Evolutionary conservation across 2,329 filamentous ascomycete species (phyloP).

Genomic region (Didymosphaeria variabile): DNA sequence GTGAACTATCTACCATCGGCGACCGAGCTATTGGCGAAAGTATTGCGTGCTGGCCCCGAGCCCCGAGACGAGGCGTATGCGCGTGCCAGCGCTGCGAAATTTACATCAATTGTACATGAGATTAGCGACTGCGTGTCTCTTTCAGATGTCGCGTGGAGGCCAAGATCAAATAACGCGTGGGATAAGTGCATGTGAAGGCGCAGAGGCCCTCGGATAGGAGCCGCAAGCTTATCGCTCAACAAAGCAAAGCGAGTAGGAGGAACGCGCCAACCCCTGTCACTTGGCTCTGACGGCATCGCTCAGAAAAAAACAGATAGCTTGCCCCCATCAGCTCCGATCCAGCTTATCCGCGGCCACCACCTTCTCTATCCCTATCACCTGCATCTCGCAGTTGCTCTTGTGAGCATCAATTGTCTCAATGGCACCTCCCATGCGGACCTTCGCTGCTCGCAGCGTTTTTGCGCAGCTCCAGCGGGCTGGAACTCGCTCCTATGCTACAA

Average conservation of each 20-base stretch:
- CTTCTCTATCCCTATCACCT: constrained; percentile 20
- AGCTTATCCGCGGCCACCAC: constrained; percentile 25
- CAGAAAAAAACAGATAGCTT: constrained; percentile 40
- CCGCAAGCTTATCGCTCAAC: constrained; percentile 12
- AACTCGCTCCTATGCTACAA: constrained; percentile 46
- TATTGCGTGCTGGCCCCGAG: constrained; percentile 1
- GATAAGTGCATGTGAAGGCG: constrained; percentile 1
- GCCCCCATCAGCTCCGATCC: constrained; percentile 16
- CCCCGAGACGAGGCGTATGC: constrained; percentile 1
- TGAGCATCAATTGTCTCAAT: constrained; percentile 31
- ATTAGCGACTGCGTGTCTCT: background rate
- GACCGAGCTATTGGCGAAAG: constrained; percentile 1
- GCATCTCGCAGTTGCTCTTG: constrained; percentile 15
- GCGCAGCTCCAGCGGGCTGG: constrained; percentile 45
- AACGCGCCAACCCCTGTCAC: background rate
- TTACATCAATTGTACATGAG: background rate
- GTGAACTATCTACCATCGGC: background rate
- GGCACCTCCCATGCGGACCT: constrained; percentile 48
- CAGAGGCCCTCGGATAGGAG: background rate
- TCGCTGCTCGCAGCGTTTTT: constrained; percentile 41
- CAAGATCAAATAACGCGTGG: constrained; percentile 5
- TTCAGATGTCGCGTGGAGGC: background rate
- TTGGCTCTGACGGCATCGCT: constrained; percentile 37
- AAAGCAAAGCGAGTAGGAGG: constrained; percentile 3
- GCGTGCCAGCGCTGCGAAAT: background rate